These are phyloP conservation scores for Camellia sinensis DNA, from an alignment of 148 eudicot genomes.

Conservation along the genomic window DNA sequence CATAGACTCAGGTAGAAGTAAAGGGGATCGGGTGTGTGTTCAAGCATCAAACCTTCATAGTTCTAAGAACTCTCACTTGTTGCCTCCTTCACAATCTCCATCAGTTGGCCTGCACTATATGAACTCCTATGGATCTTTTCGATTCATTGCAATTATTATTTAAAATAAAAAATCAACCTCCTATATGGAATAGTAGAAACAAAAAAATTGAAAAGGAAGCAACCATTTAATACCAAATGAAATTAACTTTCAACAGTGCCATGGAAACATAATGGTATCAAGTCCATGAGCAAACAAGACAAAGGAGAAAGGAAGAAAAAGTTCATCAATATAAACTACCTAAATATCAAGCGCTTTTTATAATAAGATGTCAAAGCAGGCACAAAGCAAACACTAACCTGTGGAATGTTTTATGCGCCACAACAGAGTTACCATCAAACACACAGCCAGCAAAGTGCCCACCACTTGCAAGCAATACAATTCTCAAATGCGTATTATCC, in stretches of 20 bases:
- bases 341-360: not conserved
- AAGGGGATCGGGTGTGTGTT: too few relatives aligned
- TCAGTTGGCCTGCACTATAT: too few relatives aligned
- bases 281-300: not conserved
- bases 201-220: not conserved
- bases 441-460: constrained; percentile 99
- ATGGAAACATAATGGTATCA: not conserved
- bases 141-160: not conserved
- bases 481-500: constrained; percentile 57
- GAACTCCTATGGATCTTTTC: not conserved
- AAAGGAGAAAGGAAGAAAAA: not conserved
- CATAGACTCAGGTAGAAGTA: too few relatives aligned
- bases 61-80: not conserved
- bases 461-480: constrained; percentile 80
- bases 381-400: constrained; percentile 44
- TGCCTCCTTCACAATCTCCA: not conserved
- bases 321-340: not conserved
- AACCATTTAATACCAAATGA: not conserved
- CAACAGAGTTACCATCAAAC: constrained; percentile 76
- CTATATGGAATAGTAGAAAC: not conserved
- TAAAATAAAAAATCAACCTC: too few relatives aligned
- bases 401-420: constrained; percentile 90
- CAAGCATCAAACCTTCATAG: too few relatives aligned
- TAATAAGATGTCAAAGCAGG: not conserved
- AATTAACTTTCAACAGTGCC: not conserved